Percentiles rank a stretch among this genome's conserved stretches.
phyloP scores from a whole-genome alignment of 148 eudicot genomes.

The Vaccinium macrocarpon region DNA sequence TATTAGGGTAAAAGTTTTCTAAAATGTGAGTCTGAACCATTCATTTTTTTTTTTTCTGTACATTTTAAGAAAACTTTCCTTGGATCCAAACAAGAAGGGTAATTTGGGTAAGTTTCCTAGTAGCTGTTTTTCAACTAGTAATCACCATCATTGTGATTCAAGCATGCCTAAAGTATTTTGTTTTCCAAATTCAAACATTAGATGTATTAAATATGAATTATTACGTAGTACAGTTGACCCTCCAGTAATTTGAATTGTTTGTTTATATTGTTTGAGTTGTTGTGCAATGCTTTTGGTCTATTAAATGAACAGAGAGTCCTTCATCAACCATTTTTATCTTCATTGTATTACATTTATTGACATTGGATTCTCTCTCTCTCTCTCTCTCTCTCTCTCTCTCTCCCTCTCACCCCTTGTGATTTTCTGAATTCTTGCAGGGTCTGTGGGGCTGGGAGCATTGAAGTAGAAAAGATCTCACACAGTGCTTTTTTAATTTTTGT shows the following conservation, averaged over 20 bases:
- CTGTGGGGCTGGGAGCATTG: conserved; percentile 58
- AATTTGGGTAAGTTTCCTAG: not conserved
- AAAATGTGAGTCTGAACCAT: no score
- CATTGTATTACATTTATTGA: conserved; percentile 23
- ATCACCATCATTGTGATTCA: not conserved
- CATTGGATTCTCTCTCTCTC: conserved; percentile 45
- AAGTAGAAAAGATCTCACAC: conserved; percentile 28
- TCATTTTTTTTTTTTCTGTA: no score
- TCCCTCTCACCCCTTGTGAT: conserved; percentile 26
- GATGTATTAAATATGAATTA: no score
- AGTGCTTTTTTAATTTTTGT: conserved; percentile 21
- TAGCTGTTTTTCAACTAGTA: not conserved
- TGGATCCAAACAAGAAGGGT: not conserved
- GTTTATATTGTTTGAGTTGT: not conserved
- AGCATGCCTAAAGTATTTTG: not conserved
- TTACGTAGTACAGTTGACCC: not conserved
- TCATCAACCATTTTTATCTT: conserved; percentile 15
- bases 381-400: conserved; percentile 21
- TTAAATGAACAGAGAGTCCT: not conserved
- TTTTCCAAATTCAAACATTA: not conserved
- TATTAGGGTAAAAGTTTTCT: no score
- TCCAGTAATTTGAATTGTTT: not conserved
- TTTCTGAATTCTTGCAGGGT: conserved; percentile 42
- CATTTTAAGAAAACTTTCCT: no score
- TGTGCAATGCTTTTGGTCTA: not conserved